These are phyloP conservation scores for Brassica hybrid DNA, from an alignment of 441 rosid species.

Conservation along the genomic window DNA sequence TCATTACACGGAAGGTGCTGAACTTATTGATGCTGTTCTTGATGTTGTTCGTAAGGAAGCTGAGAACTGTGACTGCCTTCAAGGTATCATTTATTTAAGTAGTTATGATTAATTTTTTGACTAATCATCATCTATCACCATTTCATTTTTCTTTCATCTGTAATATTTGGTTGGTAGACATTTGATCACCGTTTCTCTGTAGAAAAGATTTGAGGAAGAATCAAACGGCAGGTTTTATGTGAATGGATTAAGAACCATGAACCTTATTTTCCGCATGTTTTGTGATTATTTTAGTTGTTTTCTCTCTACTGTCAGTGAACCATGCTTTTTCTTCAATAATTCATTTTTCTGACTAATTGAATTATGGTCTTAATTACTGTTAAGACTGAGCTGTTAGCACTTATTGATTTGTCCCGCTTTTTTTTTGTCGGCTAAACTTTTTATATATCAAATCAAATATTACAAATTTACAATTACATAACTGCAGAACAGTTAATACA, in stretches of 20 bases:
- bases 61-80: conserved; percentile 94
- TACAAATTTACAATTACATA: neutral
- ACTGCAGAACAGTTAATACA: no score
- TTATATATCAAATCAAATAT: neutral
- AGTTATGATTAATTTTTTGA: neutral
- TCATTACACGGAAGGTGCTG: conserved; percentile 93
- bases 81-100: conserved; percentile 62
- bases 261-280: neutral
- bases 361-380: neutral
- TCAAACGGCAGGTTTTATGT: neutral
- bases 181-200: neutral
- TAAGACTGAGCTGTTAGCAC: conserved; percentile 28
- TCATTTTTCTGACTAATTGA: neutral
- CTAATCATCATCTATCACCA: neutral
- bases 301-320: neutral
- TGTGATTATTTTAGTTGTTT: neutral
- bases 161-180: neutral
- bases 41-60: conserved; percentile 95
- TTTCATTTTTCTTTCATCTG: neutral
- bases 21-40: conserved; percentile 86
- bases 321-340: conserved; percentile 14
- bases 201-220: neutral
- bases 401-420: neutral
- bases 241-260: neutral
- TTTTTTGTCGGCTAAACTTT: conserved; percentile 2